A percentile compares a stretch with the other conserved stretches of the same genome.
Conservation (phyloP, 306 rosid genomes). For the Quillaja saponaria region DNA sequence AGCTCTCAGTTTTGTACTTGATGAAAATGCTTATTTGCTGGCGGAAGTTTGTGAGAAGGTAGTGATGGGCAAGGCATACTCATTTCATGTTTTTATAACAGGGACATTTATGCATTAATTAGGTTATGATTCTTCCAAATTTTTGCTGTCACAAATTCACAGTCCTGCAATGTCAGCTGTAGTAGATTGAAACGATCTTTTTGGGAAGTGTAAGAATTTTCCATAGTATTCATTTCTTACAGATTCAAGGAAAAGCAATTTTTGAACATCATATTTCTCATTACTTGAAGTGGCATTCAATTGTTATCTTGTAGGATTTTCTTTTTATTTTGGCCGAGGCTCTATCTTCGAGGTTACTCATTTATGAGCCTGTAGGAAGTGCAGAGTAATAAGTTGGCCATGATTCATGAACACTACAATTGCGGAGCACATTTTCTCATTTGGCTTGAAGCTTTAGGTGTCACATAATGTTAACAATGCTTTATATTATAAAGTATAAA, state of each 20-base stretch:
- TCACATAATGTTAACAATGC: no score
- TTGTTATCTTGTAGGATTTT: no score
- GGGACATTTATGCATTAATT: slow-evolving; percentile 42
- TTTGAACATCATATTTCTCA: no score
- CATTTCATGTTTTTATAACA: slow-evolving; percentile 36
- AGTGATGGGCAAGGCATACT: slow-evolving; percentile 40
- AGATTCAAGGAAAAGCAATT: slow-evolving; percentile 5
- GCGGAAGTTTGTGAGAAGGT: slow-evolving; percentile 48
- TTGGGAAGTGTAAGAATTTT: slow-evolving; percentile 29
- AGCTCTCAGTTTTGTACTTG: slow-evolving; percentile 30
- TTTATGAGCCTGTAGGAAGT: no score
- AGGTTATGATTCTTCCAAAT: slow-evolving; percentile 57
- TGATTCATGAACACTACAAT: no score
- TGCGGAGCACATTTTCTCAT: no score
- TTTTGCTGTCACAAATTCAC: slow-evolving; percentile 49
- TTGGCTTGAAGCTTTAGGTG: no score
- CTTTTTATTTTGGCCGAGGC: no score
- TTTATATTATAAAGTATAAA: no score
- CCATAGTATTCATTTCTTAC: slow-evolving; percentile 23
- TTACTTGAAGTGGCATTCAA: no score
- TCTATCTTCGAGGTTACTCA: no score
- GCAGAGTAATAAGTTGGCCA: no score
- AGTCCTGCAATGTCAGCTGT: slow-evolving; percentile 31
- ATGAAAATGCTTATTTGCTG: slow-evolving; percentile 42
- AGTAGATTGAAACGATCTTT: slow-evolving; percentile 42